Percentiles rank a stretch among this genome's conserved stretches.
Conservation (phyloP, 2,329 filamentous ascomycete genomes). For the Xylariaceae sp. region DNA sequence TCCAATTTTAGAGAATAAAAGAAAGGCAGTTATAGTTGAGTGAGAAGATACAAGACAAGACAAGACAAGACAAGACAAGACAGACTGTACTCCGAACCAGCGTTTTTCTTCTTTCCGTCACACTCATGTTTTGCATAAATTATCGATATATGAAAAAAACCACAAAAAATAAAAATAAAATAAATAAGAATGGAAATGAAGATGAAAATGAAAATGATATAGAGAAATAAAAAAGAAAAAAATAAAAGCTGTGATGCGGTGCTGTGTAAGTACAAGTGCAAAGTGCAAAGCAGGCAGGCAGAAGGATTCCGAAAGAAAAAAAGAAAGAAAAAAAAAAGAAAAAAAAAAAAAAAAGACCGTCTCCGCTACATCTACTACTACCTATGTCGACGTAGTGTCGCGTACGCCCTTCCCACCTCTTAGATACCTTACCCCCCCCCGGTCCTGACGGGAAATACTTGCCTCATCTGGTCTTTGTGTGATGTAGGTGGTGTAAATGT, state of each 20-base stretch:
- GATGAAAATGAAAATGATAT: no score
- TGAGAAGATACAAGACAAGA: no score
- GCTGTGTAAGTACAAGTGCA: background rate
- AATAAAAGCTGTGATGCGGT: no score
- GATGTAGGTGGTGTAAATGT: background rate
- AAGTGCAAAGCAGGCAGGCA: constrained; percentile 10
- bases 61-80: no score
- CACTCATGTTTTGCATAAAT: background rate
- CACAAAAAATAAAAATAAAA: no score
- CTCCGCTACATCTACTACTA: background rate
- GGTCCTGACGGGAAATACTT: background rate
- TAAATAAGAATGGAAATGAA: no score
- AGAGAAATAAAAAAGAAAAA: no score
- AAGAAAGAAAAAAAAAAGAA: no score
- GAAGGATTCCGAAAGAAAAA: constrained; percentile 6
- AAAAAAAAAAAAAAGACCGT: no score
- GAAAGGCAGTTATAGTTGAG: background rate
- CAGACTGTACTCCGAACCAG: no score
- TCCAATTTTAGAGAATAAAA: background rate
- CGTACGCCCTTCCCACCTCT: no score
- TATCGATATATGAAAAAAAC: background rate
- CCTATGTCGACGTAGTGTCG: background rate
- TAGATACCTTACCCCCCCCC: no score
- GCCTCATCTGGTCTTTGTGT: background rate
- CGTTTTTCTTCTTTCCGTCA: background rate